These are phyloP conservation scores for Botrytis fabae DNA, from an alignment of 2,329 filamentous ascomycete genomes.

Conservation along the genomic window DNA sequence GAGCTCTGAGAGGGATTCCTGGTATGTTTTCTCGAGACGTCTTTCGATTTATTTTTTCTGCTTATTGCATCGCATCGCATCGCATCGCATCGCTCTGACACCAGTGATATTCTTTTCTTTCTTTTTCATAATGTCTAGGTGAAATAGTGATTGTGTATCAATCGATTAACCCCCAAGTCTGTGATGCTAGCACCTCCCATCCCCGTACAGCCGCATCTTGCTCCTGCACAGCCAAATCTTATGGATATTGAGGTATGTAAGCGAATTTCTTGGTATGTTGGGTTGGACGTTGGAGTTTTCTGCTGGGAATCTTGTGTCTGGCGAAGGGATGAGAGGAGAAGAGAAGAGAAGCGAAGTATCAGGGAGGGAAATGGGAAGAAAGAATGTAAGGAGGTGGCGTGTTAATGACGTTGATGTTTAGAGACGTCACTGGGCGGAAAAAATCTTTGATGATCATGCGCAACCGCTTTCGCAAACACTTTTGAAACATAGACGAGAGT, in stretches of 20 bases:
- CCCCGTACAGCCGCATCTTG: slow-evolving; percentile 28
- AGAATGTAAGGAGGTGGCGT: neutral
- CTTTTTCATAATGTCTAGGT: neutral
- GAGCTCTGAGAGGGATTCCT: slow-evolving; percentile 54
- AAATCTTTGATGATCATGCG: slow-evolving; percentile 58
- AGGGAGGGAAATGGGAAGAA: rapidly evolving
- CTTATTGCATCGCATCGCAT: too few species aligned
- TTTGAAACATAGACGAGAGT: slow-evolving; percentile 47
- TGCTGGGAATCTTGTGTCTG: neutral
- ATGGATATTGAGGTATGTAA: slow-evolving; percentile 35
- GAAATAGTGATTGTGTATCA: slow-evolving; percentile 24
- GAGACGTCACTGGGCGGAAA: slow-evolving; percentile 60
- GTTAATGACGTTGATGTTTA: slow-evolving; percentile 34
- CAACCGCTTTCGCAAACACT: slow-evolving; percentile 52
- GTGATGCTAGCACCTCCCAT: slow-evolving; percentile 32
- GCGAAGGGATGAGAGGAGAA: neutral
- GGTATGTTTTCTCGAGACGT: slow-evolving; percentile 32
- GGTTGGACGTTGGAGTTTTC: slow-evolving; percentile 20
- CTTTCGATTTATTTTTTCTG: too few species aligned
- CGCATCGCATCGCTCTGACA: too few species aligned
- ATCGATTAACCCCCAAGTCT: slow-evolving; percentile 30
- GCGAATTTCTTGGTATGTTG: neutral
- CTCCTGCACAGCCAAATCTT: slow-evolving; percentile 28
- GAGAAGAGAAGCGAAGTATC: neutral
- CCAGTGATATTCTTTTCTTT: neutral